These are phyloP conservation scores for Poa annua DNA, from an alignment of 176 grass and related monocot genomes.

Conservation along the genomic window DNA sequence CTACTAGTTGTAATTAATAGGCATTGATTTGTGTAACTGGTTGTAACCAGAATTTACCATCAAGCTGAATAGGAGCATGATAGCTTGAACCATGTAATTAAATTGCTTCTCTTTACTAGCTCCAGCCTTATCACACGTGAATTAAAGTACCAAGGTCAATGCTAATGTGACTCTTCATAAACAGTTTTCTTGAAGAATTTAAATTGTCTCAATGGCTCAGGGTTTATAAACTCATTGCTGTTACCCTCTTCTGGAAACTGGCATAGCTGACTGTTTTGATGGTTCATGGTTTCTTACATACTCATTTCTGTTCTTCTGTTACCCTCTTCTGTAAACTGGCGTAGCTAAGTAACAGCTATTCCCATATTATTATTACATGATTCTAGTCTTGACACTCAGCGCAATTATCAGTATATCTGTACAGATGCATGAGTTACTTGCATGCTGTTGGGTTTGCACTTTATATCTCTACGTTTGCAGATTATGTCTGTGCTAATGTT, in stretches of 20 bases:
- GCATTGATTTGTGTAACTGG: constrained; percentile 10
- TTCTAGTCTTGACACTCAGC: constrained; percentile 23
- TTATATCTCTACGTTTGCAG: constrained; percentile 15
- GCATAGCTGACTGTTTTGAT: not conserved
- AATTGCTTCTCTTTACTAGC: not conserved
- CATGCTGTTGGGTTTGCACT: constrained; percentile 4
- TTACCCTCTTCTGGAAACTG: constrained; percentile 21
- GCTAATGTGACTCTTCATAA: not conserved
- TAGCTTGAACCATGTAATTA: constrained; percentile 30
- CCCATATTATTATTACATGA: constrained; percentile 18
- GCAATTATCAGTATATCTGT: not conserved
- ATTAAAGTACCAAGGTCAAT: constrained; percentile 20
- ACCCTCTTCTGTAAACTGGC: constrained; percentile 17
- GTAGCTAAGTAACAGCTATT: constrained; percentile 14
- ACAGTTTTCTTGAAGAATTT: constrained; percentile 49
- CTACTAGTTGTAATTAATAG: constrained; percentile 29
- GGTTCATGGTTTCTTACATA: constrained; percentile 46
- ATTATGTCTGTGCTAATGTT: constrained; percentile 3
- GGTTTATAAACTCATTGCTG: constrained; percentile 40
- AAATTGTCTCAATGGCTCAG: constrained; percentile 46
- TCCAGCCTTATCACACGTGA: constrained; percentile 17
- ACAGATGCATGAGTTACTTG: constrained; percentile 12
- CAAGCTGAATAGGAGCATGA: constrained; percentile 19
- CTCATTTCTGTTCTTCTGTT: constrained; percentile 18
- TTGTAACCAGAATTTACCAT: constrained; percentile 31